Evolutionary conservation across 2,329 filamentous ascomycete species (phyloP).

Genomic region (Pyrenophora teres): DNA sequence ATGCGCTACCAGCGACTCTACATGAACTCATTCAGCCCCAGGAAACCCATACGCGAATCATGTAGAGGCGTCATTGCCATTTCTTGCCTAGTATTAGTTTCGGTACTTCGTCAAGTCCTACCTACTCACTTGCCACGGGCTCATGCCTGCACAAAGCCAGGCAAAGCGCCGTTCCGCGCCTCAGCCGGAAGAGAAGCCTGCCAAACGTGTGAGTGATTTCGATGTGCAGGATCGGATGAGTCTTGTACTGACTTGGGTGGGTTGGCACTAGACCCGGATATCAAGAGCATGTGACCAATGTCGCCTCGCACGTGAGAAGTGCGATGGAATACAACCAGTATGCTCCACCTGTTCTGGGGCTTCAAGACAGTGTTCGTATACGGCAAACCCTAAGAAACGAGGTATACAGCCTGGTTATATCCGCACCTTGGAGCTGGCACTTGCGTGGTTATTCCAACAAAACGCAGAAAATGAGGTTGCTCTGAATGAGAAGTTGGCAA

Average conservation of each 20-base stretch:
- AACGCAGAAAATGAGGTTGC: conserved; percentile 64
- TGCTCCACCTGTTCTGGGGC: conserved; percentile 70
- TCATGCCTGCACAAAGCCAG: conserved; percentile 36
- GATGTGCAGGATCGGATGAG: too few relatives aligned
- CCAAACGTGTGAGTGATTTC: conserved; percentile 49
- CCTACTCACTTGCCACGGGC: conserved; percentile 3
- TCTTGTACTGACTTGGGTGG: too few relatives aligned
- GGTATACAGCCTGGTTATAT: conserved; percentile 83
- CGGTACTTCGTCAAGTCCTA: neutral
- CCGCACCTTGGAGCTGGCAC: conserved; percentile 70
- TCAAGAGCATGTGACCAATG: conserved; percentile 73
- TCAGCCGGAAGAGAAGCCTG: conserved; percentile 27
- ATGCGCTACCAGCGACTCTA: conserved; percentile 1
- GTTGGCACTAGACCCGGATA: conserved; percentile 56
- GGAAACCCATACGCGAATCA: conserved; percentile 3
- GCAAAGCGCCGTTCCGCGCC: conserved; percentile 31
- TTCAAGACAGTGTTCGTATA: conserved; percentile 70
- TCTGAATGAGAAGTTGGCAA: conserved; percentile 60
- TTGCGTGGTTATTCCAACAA: conserved; percentile 69
- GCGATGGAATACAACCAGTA: conserved; percentile 69
- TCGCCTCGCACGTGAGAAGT: conserved; percentile 70
- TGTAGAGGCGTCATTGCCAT: conserved; percentile 4
- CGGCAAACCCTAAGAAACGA: conserved; percentile 73
- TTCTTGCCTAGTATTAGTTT: conserved; percentile 3
- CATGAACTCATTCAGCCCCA: conserved; percentile 3